A percentile compares a stretch with the other conserved stretches of the same genome.
Conservation (phyloP, 2,329 filamentous ascomycete species). For the Cyphellophora europaea region DNA sequence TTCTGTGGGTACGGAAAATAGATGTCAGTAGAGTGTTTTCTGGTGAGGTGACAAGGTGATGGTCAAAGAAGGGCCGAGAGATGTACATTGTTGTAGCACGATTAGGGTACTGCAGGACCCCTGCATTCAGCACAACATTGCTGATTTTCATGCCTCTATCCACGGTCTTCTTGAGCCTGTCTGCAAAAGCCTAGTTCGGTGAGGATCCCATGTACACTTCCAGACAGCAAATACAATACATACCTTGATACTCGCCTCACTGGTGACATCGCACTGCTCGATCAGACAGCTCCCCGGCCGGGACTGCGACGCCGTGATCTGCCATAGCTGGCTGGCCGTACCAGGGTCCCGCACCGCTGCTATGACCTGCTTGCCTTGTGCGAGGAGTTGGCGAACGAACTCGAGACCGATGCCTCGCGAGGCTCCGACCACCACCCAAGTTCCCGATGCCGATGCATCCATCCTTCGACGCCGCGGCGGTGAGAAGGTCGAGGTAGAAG, state of each 20-base stretch:
- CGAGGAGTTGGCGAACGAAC: constrained; percentile 41
- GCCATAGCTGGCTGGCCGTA: constrained; percentile 35
- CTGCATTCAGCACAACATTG: constrained; percentile 48
- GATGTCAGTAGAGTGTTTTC: background rate
- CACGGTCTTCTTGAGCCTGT: constrained; percentile 28
- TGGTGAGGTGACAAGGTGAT: constrained; percentile 4
- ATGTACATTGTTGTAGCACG: constrained; percentile 42
- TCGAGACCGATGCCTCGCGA: constrained; percentile 36
- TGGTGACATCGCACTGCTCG: constrained; percentile 45
- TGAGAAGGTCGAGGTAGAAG: too few species aligned
- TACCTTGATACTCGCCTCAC: constrained; percentile 42
- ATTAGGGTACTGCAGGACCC: constrained; percentile 47
- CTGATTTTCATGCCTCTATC: constrained; percentile 36
- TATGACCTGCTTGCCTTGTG: constrained; percentile 38
- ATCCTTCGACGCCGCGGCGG: too few species aligned
- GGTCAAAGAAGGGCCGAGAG: too few species aligned
- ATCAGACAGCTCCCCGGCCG: constrained; percentile 26
- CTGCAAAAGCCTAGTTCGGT: constrained; percentile 31
- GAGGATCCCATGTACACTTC: background rate
- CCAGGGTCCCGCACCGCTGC: constrained; percentile 40
- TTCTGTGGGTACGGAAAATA: too few species aligned
- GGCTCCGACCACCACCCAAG: constrained; percentile 25
- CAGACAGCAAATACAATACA: constrained; percentile 16
- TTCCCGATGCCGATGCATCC: too few species aligned
- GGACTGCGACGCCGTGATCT: constrained; percentile 22